Evolutionary conservation across 1,284 basidiomycete genomes (phyloP), one percentile per base, ranked within the genome.

Genomic region (Tylopilus sp.): DNA sequence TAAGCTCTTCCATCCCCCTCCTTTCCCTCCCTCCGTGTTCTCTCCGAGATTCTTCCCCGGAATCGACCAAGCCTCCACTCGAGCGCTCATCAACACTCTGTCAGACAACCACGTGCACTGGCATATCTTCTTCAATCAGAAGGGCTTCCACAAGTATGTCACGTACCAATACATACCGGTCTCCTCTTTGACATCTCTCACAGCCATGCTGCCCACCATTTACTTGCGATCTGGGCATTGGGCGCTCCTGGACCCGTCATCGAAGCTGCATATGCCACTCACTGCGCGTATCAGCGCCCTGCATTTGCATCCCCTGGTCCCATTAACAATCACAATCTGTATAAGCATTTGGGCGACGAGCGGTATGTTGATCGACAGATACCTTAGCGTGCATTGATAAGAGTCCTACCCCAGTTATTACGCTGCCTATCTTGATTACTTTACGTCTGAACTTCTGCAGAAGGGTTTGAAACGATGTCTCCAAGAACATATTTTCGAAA

Each of bases 81-180:
- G 65, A 17, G 64, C 70, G 1, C 66, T 82, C 4, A 65, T 70
- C 18, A 67, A 70, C 39, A 66, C 75, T 0, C 69, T 85, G 45
- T 75, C 76, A 37, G 75, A 81, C 45, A 82, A 86, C 57, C 77
- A 82, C 51, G 68, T 73, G 41, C 72, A 72, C 17, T 76, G 76
- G 71, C 81, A 85, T 57, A 72, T 77, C 24, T 85, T 80, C 61
- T 82, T 83, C 67, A 82, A 84, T 51, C 73, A 81, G 29, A 68
- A 62, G 50, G 70, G 73, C 1, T 83, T 79, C 58, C 82, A 85
- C 67, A 85, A 83, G 77, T 78, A 63, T 44, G 68, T 60, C 37
- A 30, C 15, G 7, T 35, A 39, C 21, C 31, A 18, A 45, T 18
- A 26, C 11, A 5, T 50, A 3, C 21, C 17, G 2, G n/a, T 49